Evolutionary conservation across 345 rosid species (phyloP).

Genomic region (Acer negundo): DNA sequence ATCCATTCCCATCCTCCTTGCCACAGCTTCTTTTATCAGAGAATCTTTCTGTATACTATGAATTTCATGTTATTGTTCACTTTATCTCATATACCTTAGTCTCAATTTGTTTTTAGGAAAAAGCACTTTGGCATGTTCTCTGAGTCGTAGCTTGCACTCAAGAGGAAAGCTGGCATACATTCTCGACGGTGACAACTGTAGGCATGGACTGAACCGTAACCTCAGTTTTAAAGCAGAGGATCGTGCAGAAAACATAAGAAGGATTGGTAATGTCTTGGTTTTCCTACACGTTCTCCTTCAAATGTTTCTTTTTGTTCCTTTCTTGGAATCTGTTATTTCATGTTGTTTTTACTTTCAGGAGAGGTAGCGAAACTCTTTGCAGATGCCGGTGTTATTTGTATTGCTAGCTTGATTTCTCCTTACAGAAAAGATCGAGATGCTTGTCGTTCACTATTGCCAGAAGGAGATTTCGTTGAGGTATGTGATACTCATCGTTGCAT

Average conservation of each 20-base stretch:
- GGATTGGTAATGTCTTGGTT: conserved; percentile 51
- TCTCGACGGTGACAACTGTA: conserved; percentile 83
- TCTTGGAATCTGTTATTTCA: conserved; percentile 4
- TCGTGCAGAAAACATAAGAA: conserved; percentile 73
- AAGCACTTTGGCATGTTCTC: conserved; percentile 84
- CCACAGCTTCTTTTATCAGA: background rate
- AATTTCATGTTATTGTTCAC: background rate
- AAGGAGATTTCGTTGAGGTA: conserved; percentile 82
- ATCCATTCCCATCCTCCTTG: background rate
- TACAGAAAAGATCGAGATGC: conserved; percentile 70
- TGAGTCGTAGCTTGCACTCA: conserved; percentile 52
- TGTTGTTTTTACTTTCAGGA: conserved; percentile 43
- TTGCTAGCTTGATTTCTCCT: conserved; percentile 88
- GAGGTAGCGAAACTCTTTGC: conserved; percentile 88
- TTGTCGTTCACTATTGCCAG: conserved; percentile 68
- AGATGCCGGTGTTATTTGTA: conserved; percentile 81
- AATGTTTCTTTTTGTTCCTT: conserved; percentile 9
- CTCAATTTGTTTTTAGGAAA: conserved; percentile 47
- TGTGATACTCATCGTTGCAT: conserved; percentile 14
- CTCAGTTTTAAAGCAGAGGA: conserved; percentile 71
- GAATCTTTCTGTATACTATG: background rate
- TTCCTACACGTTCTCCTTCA: background rate
- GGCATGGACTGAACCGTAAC: conserved; percentile 75
- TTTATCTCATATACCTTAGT: background rate
- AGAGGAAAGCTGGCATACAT: conserved; percentile 74